These are phyloP conservation scores for Parafenestella ontariensis DNA, from an alignment of 2,329 filamentous ascomycete species.

Conservation along the genomic window DNA sequence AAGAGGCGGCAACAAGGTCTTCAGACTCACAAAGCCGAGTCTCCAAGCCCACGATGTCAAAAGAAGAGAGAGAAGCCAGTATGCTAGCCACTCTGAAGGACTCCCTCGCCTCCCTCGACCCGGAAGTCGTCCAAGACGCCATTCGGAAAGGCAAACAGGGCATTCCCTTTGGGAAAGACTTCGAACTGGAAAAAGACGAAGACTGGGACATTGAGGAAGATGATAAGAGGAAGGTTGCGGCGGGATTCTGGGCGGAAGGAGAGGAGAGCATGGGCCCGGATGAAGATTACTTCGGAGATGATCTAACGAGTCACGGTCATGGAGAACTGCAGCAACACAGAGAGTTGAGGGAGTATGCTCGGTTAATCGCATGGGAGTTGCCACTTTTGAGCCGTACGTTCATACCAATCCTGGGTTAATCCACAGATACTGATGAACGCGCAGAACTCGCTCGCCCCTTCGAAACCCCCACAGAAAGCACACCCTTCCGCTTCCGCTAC, in stretches of 20 bases:
- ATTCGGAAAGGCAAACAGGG: slow-evolving; percentile 33
- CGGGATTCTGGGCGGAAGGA: slow-evolving; percentile 48
- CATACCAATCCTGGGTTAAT: neutral
- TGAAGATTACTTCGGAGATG: slow-evolving; percentile 76
- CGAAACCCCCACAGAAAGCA: slow-evolving; percentile 68
- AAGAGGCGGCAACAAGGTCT: slow-evolving; percentile 6
- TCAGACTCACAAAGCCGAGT: neutral
- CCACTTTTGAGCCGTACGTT: slow-evolving; percentile 83
- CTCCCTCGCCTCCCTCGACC: slow-evolving; percentile 34
- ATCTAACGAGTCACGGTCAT: slow-evolving; percentile 84
- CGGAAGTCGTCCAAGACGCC: slow-evolving; percentile 28
- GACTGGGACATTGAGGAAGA: slow-evolving; percentile 32
- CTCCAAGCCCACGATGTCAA: slow-evolving; percentile 2
- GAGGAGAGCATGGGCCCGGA: slow-evolving; percentile 62
- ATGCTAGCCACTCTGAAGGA: slow-evolving; percentile 31
- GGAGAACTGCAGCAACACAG: slow-evolving; percentile 86
- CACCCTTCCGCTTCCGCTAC: slow-evolving; percentile 91
- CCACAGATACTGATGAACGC: neutral
- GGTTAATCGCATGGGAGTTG: slow-evolving; percentile 94
- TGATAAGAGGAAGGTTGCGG: slow-evolving; percentile 15
- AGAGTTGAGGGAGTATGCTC: slow-evolving; percentile 86
- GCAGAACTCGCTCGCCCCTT: slow-evolving; percentile 86
- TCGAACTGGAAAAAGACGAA: slow-evolving; percentile 27
- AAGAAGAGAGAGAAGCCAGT: slow-evolving; percentile 19
- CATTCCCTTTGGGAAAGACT: slow-evolving; percentile 18